Percentiles rank a stretch among this genome's conserved stretches.
phyloP scores from a whole-genome alignment of 1,284 basidiomycete species.

The Ceratobasidium theobromae region DNA sequence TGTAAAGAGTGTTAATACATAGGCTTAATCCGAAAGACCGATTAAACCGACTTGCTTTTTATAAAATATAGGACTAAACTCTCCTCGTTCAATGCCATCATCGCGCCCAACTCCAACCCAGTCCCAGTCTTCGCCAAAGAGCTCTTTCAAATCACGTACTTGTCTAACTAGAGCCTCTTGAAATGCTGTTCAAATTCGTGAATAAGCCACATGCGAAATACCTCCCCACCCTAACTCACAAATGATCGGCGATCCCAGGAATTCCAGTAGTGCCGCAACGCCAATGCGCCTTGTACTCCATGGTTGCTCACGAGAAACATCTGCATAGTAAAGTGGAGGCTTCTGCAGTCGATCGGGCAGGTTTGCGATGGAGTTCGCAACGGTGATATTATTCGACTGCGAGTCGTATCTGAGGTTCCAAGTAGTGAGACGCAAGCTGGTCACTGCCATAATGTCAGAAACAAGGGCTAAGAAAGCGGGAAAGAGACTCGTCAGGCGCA shows the following conservation, averaged over 20 bases:
- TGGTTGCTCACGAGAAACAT: conserved; percentile 48
- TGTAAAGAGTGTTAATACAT: neutral
- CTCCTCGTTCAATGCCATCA: conserved; percentile 58
- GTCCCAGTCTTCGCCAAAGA: conserved; percentile 57
- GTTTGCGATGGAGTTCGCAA: conserved; percentile 49
- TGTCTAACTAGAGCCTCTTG: conserved; percentile 64
- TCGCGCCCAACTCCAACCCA: conserved; percentile 67
- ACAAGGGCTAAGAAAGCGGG: neutral
- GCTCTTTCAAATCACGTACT: conserved; percentile 57
- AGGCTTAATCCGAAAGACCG: neutral
- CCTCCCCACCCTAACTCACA: conserved; percentile 41
- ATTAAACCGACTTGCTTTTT: conserved; percentile 48
- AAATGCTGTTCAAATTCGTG: conserved; percentile 48
- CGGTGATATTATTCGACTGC: conserved; percentile 52
- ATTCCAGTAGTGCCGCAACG: conserved; percentile 51
- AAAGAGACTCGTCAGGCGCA: neutral
- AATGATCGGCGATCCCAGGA: conserved; percentile 47
- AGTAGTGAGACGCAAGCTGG: conserved; percentile 49
- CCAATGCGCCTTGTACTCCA: conserved; percentile 55
- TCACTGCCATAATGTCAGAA: neutral
- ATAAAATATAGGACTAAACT: conserved; percentile 67
- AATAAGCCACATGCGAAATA: conserved; percentile 36
- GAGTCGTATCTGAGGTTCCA: conserved; percentile 61
- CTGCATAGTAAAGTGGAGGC: conserved; percentile 43
- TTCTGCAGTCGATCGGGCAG: conserved; percentile 50